phyloP scores from a whole-genome alignment of 306 rosid species.

The Quercus cerris region DNA sequence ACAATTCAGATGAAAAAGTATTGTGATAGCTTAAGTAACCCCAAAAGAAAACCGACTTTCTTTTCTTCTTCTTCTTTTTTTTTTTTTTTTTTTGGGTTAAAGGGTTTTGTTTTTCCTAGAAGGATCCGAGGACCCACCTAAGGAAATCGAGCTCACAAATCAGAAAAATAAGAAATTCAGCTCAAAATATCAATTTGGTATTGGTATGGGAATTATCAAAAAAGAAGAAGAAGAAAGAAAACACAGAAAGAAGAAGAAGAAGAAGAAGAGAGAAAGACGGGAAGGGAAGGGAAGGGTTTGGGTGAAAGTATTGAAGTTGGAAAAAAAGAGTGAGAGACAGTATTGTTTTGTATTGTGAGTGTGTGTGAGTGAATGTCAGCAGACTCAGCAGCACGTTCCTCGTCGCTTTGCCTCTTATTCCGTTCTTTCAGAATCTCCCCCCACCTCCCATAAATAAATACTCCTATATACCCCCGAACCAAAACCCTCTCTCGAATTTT shows the following conservation, averaged over 20 bases:
- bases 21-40: constrained; percentile 10
- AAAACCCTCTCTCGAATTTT: too few relatives aligned
- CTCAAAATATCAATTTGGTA: background rate
- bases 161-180: background rate
- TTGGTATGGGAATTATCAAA: background rate
- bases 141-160: background rate
- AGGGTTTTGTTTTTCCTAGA: background rate
- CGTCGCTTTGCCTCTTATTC: background rate
- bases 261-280: too few relatives aligned
- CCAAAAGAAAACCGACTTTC: constrained; percentile 3
- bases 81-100: background rate
- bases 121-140: background rate
- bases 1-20: too few relatives aligned
- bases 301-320: background rate
- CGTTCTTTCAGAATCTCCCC: background rate
- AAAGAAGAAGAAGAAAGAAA: too few relatives aligned
- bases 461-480: background rate
- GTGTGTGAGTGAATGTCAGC: too few relatives aligned
- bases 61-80: background rate
- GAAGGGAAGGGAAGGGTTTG: background rate
- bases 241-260: background rate
- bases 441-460: background rate
- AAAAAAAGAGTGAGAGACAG: too few relatives aligned
- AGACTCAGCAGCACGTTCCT: background rate
- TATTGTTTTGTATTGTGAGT: too few relatives aligned